Evolutionary conservation across 23 red algal species (phyloP), one percentile per base, ranked within the genome.

Genomic region (Gracilaria caudata): DNA sequence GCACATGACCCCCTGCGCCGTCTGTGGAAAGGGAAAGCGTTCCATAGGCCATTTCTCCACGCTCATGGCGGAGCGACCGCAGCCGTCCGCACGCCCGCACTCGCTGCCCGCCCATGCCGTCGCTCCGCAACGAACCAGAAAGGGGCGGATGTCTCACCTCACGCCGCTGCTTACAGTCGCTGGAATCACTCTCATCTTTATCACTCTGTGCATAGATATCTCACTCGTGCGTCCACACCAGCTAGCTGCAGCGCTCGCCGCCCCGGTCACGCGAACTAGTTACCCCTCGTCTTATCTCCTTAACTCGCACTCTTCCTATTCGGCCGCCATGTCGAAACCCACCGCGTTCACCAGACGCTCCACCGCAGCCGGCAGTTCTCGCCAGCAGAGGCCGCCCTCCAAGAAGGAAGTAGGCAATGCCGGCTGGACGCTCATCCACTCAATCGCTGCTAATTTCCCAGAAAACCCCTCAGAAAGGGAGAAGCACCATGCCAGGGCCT

Each of bases 391-490:
- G n/a, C 77, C 87, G 24, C 87, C 87, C 9, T 73, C 60, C 43
- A 82, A 60, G 65, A 81, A 77, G 87, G 76, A 81, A 20, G 57
- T 94, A 19, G 91, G 91, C 38, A 86, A 79, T 30, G 91, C 91
- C 10, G 73, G 79, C 33, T 94, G 91, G 91, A 94, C 91, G 1
- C 68, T 85, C 59, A 85, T 94, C 47, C 91, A 94, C 40, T 46
- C 84, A 4, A 77, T 94, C 25, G 91, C 91, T 51, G 91, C 91
- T 45, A 94, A 94, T 7, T 94, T 78, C 60, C 91, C 91, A 2
- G 56, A 75, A 73, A 56, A 76, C 1, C 91, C 91, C 12, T 63
- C 91, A 7, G 55, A 77, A 1, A 77, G 80, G 44, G 91, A 94
- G 49, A 60, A 70, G 34, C 68, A 66, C 29, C 36, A 94, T 45